phyloP scores from a whole-genome alignment of 257 asterid species.

The Solanum bulbocastanum region DNA sequence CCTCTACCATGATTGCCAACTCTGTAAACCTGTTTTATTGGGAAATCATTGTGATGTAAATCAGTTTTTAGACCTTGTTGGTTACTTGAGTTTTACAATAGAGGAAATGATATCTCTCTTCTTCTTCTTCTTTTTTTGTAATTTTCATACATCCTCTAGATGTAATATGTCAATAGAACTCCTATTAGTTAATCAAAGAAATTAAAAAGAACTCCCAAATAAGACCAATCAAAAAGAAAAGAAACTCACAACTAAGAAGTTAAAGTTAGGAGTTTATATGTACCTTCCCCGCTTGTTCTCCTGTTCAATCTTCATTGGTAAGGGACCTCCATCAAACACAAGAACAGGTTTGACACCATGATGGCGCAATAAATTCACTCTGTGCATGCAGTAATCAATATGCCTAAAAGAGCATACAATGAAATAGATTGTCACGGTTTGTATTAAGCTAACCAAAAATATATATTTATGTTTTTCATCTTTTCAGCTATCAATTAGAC shows the following conservation, averaged over 20 bases:
- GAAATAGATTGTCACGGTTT: neutral
- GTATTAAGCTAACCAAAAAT: neutral
- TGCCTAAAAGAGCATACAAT: slow-evolving; percentile 38
- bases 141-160: neutral
- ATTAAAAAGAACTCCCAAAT: neutral
- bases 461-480: neutral
- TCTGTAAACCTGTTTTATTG: neutral
- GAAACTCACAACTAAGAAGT: neutral
- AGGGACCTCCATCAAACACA: slow-evolving; percentile 91
- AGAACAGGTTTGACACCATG: slow-evolving; percentile 76
- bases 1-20: neutral
- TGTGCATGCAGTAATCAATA: slow-evolving; percentile 87
- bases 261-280: neutral
- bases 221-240: neutral
- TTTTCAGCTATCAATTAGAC: neutral
- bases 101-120: neutral
- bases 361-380: slow-evolving; percentile 86
- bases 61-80: neutral
- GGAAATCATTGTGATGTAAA: neutral
- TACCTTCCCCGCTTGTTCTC: slow-evolving; percentile 92
- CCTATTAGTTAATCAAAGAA: neutral
- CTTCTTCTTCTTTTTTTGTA: neutral
- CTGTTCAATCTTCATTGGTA: slow-evolving; percentile 89
- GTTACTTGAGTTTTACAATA: neutral
- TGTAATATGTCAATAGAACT: neutral